Evolutionary conservation across 116 monocot species (phyloP).

Genomic region (Dioscorea cayenensis): DNA sequence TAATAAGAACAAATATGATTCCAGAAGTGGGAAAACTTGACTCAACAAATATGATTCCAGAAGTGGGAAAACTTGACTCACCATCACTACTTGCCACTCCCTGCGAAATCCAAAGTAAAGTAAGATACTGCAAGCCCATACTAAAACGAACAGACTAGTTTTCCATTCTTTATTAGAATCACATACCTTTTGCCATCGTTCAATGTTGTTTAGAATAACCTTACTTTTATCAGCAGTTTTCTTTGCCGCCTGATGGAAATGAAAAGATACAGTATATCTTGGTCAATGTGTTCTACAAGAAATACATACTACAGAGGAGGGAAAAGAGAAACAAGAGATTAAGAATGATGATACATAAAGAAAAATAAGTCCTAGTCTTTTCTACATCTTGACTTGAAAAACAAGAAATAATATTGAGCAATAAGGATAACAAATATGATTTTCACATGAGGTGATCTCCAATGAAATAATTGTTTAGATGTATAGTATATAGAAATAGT

Average conservation of each 20-base stretch:
- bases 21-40: slow-evolving; percentile 1
- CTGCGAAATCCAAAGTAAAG: slow-evolving; percentile 43
- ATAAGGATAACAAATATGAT: no score
- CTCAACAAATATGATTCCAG: slow-evolving; percentile 48
- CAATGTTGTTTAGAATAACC: slow-evolving; percentile 76
- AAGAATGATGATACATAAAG: no score
- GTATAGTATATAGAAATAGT: no score
- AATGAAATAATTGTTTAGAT: no score
- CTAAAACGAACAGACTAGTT: slow-evolving; percentile 1
- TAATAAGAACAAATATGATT: no score
- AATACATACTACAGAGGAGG: no score
- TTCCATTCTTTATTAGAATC: background rate
- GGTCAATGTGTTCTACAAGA: no score
- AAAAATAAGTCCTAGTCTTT: no score
- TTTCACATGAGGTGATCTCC: no score
- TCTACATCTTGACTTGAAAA: no score
- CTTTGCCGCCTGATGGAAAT: slow-evolving; percentile 69
- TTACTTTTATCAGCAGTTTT: slow-evolving; percentile 85
- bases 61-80: slow-evolving; percentile 22
- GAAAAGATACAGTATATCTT: background rate
- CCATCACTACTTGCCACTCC: slow-evolving; percentile 85
- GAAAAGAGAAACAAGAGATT: no score
- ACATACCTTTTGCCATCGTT: slow-evolving; percentile 94
- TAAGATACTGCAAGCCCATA: slow-evolving; percentile 9
- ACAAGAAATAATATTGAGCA: no score